Evolutionary conservation across 108 stramenopile species (phyloP).

Genomic region (Pseudonitzschia multiseries): DNA sequence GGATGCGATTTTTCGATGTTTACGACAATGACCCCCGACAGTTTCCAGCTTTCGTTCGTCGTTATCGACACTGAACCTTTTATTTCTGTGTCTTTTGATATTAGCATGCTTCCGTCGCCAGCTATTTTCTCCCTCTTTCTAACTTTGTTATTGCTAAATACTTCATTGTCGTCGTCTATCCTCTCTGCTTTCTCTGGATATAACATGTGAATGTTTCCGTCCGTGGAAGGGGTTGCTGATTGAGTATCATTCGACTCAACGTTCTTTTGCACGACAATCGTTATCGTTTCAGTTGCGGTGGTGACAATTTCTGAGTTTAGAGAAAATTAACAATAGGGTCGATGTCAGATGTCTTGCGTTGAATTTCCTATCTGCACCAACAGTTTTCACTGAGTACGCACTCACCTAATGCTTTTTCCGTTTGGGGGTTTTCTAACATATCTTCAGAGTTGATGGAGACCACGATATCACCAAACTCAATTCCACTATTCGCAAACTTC

Average conservation of each 20-base stretch:
- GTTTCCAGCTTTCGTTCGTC: slow-evolving; percentile 19
- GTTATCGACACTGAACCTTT: neutral
- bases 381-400: neutral
- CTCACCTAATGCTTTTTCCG: slow-evolving; percentile 29
- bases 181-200: neutral
- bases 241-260: neutral
- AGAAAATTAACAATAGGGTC: neutral
- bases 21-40: slow-evolving; percentile 10
- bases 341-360: neutral
- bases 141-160: neutral
- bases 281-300: slow-evolving; percentile 17
- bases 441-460: slow-evolving; percentile 23
- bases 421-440: slow-evolving; percentile 15
- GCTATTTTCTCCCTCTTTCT: slow-evolving; percentile 8
- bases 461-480: slow-evolving; percentile 29
- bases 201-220: no score
- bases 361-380: neutral
- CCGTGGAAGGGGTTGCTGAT: slow-evolving; percentile 15
- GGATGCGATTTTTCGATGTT: neutral
- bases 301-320: slow-evolving; percentile 22
- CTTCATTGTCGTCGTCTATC: neutral
- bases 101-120: slow-evolving; percentile 8
- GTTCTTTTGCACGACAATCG: slow-evolving; percentile 26
- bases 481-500: slow-evolving; percentile 25
- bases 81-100: slow-evolving; percentile 12